Evolutionary conservation across 768 basidiomycete genomes (phyloP), one percentile per base, ranked within the genome.

Genomic region (Suillus subaureus): DNA sequence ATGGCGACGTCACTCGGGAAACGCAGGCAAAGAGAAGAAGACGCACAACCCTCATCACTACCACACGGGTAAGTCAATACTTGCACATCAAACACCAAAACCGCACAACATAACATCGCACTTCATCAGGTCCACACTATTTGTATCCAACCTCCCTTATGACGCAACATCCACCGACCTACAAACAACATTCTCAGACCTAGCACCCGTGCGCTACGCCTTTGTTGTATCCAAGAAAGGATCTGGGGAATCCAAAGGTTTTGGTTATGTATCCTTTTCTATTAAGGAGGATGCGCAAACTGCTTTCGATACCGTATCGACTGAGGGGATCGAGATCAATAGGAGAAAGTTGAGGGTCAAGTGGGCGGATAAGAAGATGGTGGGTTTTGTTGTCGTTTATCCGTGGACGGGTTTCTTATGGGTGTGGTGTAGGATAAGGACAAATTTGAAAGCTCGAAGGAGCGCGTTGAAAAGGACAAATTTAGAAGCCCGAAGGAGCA

Each of bases 241-340:
- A 40, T 85, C 87, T 1, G 87, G 88, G 21, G 79, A 86, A 6
- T 96, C 94, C 1, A 97, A 98, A 75, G 97, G 97, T 68, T 96
- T 99, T 26, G 97, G 97, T 66, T 99, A 97, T 74, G 94, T 98
- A 67, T 90, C 94, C 0, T 99, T 97, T 77, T 88, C 95, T 0
- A 82, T 94, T 64, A 87, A 85, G 64, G 93, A 97, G 71, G 97
- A 99, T 77, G 97, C 96, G 8, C 85, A 93, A 71, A 74, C 82
- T 42, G 90, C 90, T 3, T 87, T 89, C 63, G 84, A 87, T 60
- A 85, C 86, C 52, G 83, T 93, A 61, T 80, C 84, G 40, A 82
- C 85, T 65, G 85, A 91, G 51, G 88, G 88, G 1, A 83, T 97
- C 47, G 76, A 75, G 11, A 80, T 93, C 26, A 87, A 87, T 28